Base-by-base conservation (phyloP, 306 rosid species). In the Benincasa hispida region DNA sequence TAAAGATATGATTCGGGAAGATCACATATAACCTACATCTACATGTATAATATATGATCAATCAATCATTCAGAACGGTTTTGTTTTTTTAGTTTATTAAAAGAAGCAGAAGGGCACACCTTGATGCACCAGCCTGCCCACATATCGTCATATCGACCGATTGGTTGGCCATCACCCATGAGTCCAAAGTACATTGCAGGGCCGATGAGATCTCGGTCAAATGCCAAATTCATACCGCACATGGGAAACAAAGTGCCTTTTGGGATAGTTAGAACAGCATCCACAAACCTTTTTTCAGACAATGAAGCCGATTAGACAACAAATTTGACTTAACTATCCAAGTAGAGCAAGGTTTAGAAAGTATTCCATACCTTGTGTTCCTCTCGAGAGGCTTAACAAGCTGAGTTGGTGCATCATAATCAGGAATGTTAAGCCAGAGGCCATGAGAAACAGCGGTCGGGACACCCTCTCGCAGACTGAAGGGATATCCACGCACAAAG, bases 111-210 rank as follows among this genome's bases (percentile, higher is more conserved):
- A 55, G 63, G 47, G 61, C 30, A 8, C 11, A 78, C 87, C 96
- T 92, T 90, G 86, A 79, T 73, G 78, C 97, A 92, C 97, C 97
- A 92, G 59, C 97, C 97, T 58, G 96, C 97, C 96, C 97, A 92
- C 97, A 92, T 92, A 54, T 92, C 97, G 34, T 90, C 97, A 7
- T 92, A 92, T 30, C 96, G 89, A 32, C 96, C 97, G 24, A 92
- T 92, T 37, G 97, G 97, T 73, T 92, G 97, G 42, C 97, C 97
- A 53, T 90, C 97, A 8, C 97, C 97, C 96, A 92, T 92, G 80
- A 92, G 96, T 51, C 98, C 98, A 48, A 92, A 92, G 86, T 92
- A 92, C 98, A 92, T 92, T 42, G 98, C 98, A 45, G 96, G 89
- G 79, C 98, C 98, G 32, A 92, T 92, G 45, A 92, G 93, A 10